Evolutionary conservation across 139 green algal species (phyloP).

Genomic region (Tetraselmis chui): DNA sequence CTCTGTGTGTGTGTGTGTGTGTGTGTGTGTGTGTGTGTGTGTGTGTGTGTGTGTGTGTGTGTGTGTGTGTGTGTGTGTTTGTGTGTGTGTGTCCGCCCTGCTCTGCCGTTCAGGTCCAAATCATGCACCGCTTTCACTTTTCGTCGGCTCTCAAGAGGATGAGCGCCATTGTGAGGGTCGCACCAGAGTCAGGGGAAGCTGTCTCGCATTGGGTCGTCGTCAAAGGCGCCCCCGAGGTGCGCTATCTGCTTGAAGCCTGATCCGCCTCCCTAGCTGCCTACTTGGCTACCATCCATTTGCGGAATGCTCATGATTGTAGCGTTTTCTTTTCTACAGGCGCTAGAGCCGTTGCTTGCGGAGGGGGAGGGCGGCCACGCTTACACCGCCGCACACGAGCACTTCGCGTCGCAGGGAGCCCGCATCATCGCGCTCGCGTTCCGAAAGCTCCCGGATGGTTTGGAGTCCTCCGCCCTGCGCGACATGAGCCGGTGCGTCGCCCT

Average conservation of each 20-base stretch:
- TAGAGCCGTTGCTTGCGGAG: not conserved
- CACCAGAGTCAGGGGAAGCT: slow-evolving; percentile 1
- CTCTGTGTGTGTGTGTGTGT: no score
- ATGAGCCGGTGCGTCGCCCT: slow-evolving; percentile 27
- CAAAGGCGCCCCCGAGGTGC: slow-evolving; percentile 86
- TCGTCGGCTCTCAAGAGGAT: slow-evolving; percentile 86
- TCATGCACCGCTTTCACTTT: slow-evolving; percentile 87
- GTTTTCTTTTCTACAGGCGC: slow-evolving; percentile 5
- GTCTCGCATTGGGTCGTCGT: slow-evolving; percentile 40
- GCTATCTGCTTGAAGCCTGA: no score
- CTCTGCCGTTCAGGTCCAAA: slow-evolving; percentile 11
- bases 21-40: no score
- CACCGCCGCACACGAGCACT: slow-evolving; percentile 68
- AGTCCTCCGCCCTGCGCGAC: slow-evolving; percentile 35
- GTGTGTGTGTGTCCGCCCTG: no score
- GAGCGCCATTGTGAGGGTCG: slow-evolving; percentile 57
- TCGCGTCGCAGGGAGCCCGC: slow-evolving; percentile 77
- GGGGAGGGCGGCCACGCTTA: slow-evolving; percentile 53
- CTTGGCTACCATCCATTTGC: not conserved
- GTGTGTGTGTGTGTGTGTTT: no score
- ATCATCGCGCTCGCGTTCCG: slow-evolving; percentile 86
- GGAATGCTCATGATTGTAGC: no score
- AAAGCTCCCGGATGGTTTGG: slow-evolving; percentile 36
- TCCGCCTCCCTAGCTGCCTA: no score
- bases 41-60: no score